Conservation (phyloP, 495 filamentous ascomycete genomes). For the Penicillium coprophilum region DNA sequence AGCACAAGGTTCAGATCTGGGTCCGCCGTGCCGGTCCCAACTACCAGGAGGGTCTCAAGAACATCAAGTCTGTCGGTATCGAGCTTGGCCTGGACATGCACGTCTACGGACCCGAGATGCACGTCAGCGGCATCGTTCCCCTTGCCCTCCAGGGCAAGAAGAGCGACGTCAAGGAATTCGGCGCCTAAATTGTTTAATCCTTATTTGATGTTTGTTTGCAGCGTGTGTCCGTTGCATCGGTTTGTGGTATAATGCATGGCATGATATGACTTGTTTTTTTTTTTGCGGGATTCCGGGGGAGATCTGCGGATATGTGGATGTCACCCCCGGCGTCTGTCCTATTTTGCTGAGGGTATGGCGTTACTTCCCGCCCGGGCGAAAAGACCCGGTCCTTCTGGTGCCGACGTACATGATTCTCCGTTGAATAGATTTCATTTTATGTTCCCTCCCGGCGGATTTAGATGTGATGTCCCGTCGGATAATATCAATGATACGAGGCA, state of each 20-base stretch:
- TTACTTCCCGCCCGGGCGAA: conserved; percentile 33
- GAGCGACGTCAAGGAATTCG: conserved; percentile 52
- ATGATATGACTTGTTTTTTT: conserved; percentile 41
- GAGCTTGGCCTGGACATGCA: conserved; percentile 93
- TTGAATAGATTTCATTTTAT: conserved; percentile 35
- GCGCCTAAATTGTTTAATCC: conserved; percentile 36
- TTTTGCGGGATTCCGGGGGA: conserved; percentile 23
- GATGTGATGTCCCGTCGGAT: conserved; percentile 35
- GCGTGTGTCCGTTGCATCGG: conserved; percentile 40
- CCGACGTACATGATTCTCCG: conserved; percentile 34
- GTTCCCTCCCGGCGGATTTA: conserved; percentile 32
- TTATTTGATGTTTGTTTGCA: conserved; percentile 25
- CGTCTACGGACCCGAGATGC: conserved; percentile 98
- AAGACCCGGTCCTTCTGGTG: conserved; percentile 31
- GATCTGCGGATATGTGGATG: conserved; percentile 9
- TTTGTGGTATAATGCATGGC: conserved; percentile 49
- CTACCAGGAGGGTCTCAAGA: conserved; percentile 99
- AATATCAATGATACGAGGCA: conserved; percentile 33
- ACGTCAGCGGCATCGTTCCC: conserved; percentile 69
- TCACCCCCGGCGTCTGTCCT: conserved; percentile 23
- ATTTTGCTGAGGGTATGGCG: conserved; percentile 34
- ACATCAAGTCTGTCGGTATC: conserved; percentile 94
- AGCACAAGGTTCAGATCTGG: conserved; percentile 99
- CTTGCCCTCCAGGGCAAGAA: conserved; percentile 64
- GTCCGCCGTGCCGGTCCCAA: conserved; percentile 98